A percentile compares a stretch with the other conserved stretches of the same genome.
These are phyloP conservation scores for Mortierella claussenii DNA, from an alignment of 192 early-diverging fungal genomes.

Conservation along the genomic window DNA sequence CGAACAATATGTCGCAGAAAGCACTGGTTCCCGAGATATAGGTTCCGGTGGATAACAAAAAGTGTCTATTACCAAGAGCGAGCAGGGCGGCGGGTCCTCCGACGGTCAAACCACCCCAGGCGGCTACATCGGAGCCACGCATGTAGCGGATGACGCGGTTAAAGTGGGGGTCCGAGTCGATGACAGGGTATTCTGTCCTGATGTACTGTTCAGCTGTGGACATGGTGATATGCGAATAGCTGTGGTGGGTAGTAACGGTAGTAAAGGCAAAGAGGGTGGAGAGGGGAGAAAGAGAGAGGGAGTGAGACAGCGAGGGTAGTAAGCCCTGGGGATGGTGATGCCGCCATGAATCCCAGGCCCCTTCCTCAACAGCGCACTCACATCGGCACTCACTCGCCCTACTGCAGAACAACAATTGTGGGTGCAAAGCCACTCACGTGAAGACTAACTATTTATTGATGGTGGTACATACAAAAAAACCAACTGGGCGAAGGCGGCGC, in stretches of 20 bases:
- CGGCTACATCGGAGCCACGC: slow-evolving; percentile 79
- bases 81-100: slow-evolving; percentile 80
- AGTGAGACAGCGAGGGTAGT: too few relatives aligned
- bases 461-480: too few relatives aligned
- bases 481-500: background rate
- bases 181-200: slow-evolving; percentile 79
- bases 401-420: too few relatives aligned
- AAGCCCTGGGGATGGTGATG: too few relatives aligned
- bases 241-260: too few relatives aligned
- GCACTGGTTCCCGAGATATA: too few relatives aligned
- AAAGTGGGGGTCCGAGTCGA: slow-evolving; percentile 94
- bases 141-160: slow-evolving; percentile 91
- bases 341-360: too few relatives aligned
- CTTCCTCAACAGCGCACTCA: too few relatives aligned
- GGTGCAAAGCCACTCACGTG: background rate
- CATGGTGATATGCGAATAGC: slow-evolving; percentile 20
- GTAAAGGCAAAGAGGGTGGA: background rate
- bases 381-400: too few relatives aligned
- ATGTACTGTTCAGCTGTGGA: slow-evolving; percentile 57
- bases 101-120: slow-evolving; percentile 69
- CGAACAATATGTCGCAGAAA: too few relatives aligned
- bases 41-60: slow-evolving; percentile 36
- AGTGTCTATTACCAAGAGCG: slow-evolving; percentile 72
- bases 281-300: too few relatives aligned
- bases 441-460: background rate